Evolutionary conservation across 805 yeast genomes (phyloP).

Genomic region (Cyberlindnera meyerae): DNA sequence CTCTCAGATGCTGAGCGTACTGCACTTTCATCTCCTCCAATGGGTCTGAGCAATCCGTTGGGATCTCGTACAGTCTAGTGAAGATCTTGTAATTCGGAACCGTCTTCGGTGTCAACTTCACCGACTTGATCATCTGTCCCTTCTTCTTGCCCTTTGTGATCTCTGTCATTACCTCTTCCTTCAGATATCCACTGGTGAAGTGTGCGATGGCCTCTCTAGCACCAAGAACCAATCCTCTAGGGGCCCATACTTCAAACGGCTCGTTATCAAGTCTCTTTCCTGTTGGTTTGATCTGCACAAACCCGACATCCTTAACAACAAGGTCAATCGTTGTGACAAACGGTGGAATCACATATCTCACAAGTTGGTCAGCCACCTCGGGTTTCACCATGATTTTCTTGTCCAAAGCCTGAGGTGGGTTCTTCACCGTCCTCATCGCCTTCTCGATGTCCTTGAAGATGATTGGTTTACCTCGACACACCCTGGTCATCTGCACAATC

Average conservation of each 20-base stretch:
- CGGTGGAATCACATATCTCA: slow-evolving; percentile 59
- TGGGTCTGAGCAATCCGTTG: slow-evolving; percentile 23
- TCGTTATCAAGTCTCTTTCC: slow-evolving; percentile 36
- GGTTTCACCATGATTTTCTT: slow-evolving; percentile 26
- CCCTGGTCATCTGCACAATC: slow-evolving; percentile 43
- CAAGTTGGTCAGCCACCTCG: slow-evolving; percentile 29
- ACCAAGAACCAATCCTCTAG: slow-evolving; percentile 48
- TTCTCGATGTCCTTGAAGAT: slow-evolving; percentile 29
- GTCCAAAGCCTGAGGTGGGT: slow-evolving; percentile 26
- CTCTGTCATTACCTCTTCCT: slow-evolving; percentile 27
- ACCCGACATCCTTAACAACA: slow-evolving; percentile 63
- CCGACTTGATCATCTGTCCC: too few species aligned
- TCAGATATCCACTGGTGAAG: slow-evolving; percentile 29
- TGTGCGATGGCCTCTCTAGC: slow-evolving; percentile 48
- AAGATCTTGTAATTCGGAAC: slow-evolving; percentile 24
- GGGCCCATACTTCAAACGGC: slow-evolving; percentile 47
- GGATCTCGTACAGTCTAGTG: slow-evolving; percentile 22
- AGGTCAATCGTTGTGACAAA: slow-evolving; percentile 63
- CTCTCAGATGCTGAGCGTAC: slow-evolving; percentile 19
- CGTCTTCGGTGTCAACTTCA: slow-evolving; percentile 18
- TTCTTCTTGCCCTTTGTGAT: slow-evolving; percentile 12
- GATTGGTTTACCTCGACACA: slow-evolving; percentile 33
- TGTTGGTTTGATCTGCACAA: slow-evolving; percentile 54
- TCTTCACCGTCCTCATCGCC: slow-evolving; percentile 28
- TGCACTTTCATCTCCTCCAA: slow-evolving; percentile 27